Evolutionary conservation across 2,329 filamentous ascomycete species (phyloP).

Genomic region (Cryphonectria carpinicola): DNA sequence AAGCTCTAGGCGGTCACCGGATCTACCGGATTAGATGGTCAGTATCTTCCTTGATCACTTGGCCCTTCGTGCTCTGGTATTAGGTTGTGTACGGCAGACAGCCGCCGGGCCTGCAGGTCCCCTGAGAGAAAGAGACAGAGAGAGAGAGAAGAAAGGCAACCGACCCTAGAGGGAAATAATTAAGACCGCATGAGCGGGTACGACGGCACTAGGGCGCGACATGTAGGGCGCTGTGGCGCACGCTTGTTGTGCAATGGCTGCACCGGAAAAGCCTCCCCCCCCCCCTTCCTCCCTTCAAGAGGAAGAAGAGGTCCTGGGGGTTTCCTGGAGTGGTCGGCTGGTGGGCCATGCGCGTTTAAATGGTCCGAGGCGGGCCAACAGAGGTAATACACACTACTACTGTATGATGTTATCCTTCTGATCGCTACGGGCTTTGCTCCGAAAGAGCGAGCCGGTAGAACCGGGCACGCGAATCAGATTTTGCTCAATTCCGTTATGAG

Average conservation of each 20-base stretch:
- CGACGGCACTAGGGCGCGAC: constrained; percentile 6
- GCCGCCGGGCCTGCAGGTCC: neutral
- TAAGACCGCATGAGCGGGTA: neutral
- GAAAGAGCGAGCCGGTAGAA: constrained; percentile 16
- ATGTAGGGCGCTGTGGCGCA: neutral
- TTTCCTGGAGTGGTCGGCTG: neutral
- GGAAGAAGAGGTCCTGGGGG: neutral
- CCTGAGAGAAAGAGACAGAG: neutral
- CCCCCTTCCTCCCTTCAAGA: neutral
- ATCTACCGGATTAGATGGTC: neutral
- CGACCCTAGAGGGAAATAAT: neutral
- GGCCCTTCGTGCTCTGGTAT: neutral
- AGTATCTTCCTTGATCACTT: constrained; percentile 3
- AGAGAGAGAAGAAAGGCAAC: neutral
- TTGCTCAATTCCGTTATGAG: neutral
- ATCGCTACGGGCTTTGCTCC: constrained; percentile 4
- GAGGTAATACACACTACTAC: neutral
- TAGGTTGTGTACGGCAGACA: neutral
- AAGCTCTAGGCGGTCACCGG: constrained; percentile 1
- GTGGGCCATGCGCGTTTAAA: constrained; percentile 10
- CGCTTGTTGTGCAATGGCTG: neutral
- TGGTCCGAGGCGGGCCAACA: neutral
- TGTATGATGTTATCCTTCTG: neutral
- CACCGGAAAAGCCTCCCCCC: too few species aligned
- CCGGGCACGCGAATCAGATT: constrained; percentile 8